Conservation (phyloP, 176 grass and related monocot genomes). For the Oryza officinalis region DNA sequence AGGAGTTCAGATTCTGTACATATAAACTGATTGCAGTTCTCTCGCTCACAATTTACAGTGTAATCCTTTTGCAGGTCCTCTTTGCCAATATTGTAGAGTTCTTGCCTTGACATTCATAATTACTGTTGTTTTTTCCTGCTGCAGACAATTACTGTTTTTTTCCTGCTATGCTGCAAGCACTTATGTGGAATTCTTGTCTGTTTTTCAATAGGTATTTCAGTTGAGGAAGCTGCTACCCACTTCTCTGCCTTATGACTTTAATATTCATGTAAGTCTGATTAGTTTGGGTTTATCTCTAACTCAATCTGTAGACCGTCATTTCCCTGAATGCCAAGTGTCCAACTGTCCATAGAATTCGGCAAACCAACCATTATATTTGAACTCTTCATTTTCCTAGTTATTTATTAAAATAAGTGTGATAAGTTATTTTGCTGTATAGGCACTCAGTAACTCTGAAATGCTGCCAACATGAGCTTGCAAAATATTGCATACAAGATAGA, state of each 20-base stretch:
- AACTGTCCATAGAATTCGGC: not conserved
- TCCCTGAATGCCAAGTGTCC: not conserved
- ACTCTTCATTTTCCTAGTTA: slow-evolving; percentile 4
- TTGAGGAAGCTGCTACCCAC: slow-evolving; percentile 92
- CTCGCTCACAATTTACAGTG: slow-evolving; percentile 2
- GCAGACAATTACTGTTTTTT: not conserved
- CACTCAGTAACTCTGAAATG: not conserved
- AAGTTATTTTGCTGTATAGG: slow-evolving; percentile 10
- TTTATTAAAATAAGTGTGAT: not conserved
- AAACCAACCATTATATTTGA: slow-evolving; percentile 10
- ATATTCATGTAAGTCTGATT: slow-evolving; percentile 90
- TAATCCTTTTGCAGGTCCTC: not conserved
- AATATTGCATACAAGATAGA: not conserved
- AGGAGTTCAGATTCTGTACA: not conserved
- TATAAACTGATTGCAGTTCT: not conserved
- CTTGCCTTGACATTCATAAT: not conserved
- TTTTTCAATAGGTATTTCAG: slow-evolving; percentile 77
- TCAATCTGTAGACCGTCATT: not conserved
- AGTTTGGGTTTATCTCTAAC: slow-evolving; percentile 24
- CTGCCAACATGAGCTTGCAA: not conserved
- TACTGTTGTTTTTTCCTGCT: slow-evolving; percentile 2
- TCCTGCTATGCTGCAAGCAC: slow-evolving; percentile 1
- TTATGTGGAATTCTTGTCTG: slow-evolving; percentile 38
- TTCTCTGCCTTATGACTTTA: slow-evolving; percentile 92
- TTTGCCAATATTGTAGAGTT: not conserved